Evolutionary conservation across 768 basidiomycete genomes (phyloP), one percentile per base, ranked within the genome.

Genomic region (Stropharia rugosoannulata): DNA sequence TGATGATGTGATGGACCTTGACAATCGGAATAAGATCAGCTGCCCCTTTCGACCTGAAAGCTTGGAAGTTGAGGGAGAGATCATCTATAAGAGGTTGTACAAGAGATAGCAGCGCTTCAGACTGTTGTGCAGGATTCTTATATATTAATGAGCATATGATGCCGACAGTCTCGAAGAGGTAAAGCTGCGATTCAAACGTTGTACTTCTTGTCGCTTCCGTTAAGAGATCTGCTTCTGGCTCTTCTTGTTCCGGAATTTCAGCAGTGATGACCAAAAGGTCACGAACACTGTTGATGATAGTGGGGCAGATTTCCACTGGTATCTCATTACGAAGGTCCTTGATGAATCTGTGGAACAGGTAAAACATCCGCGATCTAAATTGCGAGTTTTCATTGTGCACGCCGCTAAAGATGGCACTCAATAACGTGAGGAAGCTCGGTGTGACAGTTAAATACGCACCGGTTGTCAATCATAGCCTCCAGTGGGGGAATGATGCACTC

Each of bases 311-410:
- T 18, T 89, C 83, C 7, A 78, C 73, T 0, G 91, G 84, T 51
- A 98, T 84, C 59, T 95, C 92, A 59, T 80, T 82, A 56, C 84
- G 80, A 54, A 84, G 76, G 64, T 96, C 93, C 71, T 87, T 86
- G 71, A 98, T 87, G 70, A 98, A 98, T 46, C 87, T 86, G 66
- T 92, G 80, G 75, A 97, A 97, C 48, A 98, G 85, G 70, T 99
- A 98, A 73, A 85, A 97, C 41, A 91, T 77, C 45, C 97, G 83
- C 3, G 87, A 80, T 36, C 90, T 86, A 57, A 90, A 84, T 12
- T 77, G 77, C 16, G 79, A 73, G 51, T 90, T 84, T 16, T 80
- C 73, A 61, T 86, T 93, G 66, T 98, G 97, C 25, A 98, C 75
- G 16, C 97, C 97, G 45, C 96, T 96, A 63, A 9, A 29, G 22